Evolutionary conservation across 495 filamentous ascomycete genomes (phyloP).

Genomic region (Penicillium argentinense): DNA sequence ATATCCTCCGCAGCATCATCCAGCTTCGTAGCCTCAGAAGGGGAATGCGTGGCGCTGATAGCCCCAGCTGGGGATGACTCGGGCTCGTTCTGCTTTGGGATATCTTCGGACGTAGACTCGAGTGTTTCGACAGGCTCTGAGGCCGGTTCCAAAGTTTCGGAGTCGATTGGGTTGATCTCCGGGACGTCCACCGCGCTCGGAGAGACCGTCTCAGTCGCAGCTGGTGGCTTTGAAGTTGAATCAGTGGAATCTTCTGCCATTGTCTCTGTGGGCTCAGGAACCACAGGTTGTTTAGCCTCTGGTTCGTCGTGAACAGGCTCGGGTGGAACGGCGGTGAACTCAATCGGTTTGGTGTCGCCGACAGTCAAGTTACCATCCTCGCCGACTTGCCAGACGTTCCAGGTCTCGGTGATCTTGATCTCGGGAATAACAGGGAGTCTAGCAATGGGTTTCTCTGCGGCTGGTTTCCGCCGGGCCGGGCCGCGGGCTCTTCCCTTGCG

Average conservation of each 20-base stretch:
- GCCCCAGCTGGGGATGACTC: conserved; percentile 4
- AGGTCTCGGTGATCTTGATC: conserved; percentile 47
- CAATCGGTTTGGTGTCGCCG: conserved; percentile 21
- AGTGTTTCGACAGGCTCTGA: conserved; percentile 2
- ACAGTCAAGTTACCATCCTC: conserved; percentile 48
- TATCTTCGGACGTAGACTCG: conserved; percentile 1
- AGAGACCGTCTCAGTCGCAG: conserved; percentile 7
- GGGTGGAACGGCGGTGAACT: conserved; percentile 14
- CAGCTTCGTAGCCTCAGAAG: conserved; percentile 7
- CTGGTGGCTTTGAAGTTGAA: conserved; percentile 16
- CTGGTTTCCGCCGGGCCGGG: conserved; percentile 77
- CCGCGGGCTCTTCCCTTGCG: conserved; percentile 88
- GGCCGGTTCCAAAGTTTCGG: conserved; percentile 3
- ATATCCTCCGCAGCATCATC: conserved; percentile 28
- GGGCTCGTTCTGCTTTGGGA: conserved; percentile 11
- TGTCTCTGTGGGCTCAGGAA: conserved; percentile 43
- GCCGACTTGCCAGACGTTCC: conserved; percentile 52
- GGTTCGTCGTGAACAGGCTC: not conserved
- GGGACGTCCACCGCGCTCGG: conserved; percentile 5
- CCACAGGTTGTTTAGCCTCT: conserved; percentile 11
- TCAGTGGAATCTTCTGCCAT: conserved; percentile 56
- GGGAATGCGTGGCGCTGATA: conserved; percentile 3
- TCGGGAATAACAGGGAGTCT: conserved; percentile 41
- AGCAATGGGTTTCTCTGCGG: conserved; percentile 29
- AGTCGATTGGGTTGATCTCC: not conserved